Evolutionary conservation across 108 stramenopile species (phyloP).

Genomic region (Cylindrotheca fusiformis): DNA sequence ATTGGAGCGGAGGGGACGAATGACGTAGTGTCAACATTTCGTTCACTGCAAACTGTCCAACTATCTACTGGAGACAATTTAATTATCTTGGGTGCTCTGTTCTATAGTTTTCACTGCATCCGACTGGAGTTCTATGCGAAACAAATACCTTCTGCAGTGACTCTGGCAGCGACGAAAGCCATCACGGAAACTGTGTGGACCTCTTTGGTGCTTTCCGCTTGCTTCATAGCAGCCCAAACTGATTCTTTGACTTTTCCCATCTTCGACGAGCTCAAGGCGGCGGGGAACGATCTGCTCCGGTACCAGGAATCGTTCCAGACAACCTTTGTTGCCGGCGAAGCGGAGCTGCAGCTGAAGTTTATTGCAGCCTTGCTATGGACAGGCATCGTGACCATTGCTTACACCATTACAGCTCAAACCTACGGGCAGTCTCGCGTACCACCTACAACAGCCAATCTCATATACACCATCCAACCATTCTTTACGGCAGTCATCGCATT

Average conservation of each 20-base stretch:
- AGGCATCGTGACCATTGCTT: conserved; percentile 76
- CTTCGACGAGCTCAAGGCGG: conserved; percentile 8
- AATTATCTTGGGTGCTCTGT: conserved; percentile 59
- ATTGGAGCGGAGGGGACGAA: conserved; percentile 41
- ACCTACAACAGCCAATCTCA: conserved; percentile 77
- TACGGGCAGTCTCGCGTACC: conserved; percentile 73
- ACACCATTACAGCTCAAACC: conserved; percentile 82
- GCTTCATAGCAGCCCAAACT: neutral
- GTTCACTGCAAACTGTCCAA: conserved; percentile 2
- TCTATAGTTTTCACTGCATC: conserved; percentile 75
- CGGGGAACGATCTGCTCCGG: conserved; percentile 14
- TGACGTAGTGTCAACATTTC: neutral
- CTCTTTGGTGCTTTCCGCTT: conserved; percentile 15
- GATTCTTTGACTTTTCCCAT: neutral
- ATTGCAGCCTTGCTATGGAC: conserved; percentile 68
- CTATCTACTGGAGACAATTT: conserved; percentile 48
- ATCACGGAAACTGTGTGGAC: conserved; percentile 53
- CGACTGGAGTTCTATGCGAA: conserved; percentile 66
- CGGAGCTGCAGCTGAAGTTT: conserved; percentile 1
- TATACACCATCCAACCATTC: conserved; percentile 85
- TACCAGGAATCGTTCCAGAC: neutral
- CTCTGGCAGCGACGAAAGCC: conserved; percentile 69
- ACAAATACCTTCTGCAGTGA: conserved; percentile 37
- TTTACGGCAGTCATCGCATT: conserved; percentile 79
- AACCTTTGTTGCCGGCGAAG: neutral